Percentiles rank a stretch among this genome's conserved stretches.
phyloP scores from a whole-genome alignment of 805 yeast species.

The Tetrapisispora pingtungensis region DNA sequence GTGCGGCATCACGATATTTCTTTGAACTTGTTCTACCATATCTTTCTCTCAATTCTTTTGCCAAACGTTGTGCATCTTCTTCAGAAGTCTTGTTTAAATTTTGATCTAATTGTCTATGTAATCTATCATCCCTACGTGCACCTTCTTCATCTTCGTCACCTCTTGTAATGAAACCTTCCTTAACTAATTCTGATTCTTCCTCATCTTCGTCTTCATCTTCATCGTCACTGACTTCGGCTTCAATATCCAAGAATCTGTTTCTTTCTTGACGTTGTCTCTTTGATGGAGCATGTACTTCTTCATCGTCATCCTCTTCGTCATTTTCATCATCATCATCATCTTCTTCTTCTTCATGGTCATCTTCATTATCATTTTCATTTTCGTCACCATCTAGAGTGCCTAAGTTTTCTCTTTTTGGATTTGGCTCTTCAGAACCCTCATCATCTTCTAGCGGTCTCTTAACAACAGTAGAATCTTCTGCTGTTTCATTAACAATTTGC shows the following conservation, averaged over 20 bases:
- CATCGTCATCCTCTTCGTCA: constrained; percentile 49
- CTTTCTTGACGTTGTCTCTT: constrained; percentile 40
- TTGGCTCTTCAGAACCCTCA: neutral
- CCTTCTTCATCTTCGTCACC: constrained; percentile 43
- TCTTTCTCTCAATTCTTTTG: constrained; percentile 83
- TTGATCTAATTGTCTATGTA: constrained; percentile 86
- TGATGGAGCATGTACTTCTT: constrained; percentile 43
- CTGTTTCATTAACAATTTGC: neutral
- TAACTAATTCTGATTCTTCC: constrained; percentile 76
- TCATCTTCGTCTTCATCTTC: constrained; percentile 91
- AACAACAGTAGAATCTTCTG: neutral
- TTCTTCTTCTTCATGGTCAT: constrained; percentile 27
- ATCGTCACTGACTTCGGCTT: constrained; percentile 97
- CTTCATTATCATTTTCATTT: constrained; percentile 29
- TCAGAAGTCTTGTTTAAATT: constrained; percentile 79
- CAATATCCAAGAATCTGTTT: constrained; percentile 93
- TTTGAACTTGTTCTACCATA: constrained; percentile 79
- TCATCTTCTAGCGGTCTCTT: constrained; percentile 4
- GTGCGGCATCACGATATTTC: constrained; percentile 66
- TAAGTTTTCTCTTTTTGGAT: constrained; percentile 3
- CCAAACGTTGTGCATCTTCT: constrained; percentile 89
- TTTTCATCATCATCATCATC: constrained; percentile 38
- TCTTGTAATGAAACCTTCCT: constrained; percentile 67
- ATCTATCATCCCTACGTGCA: constrained; percentile 52
- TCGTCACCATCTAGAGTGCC: neutral